phyloP scores from a whole-genome alignment of 139 green algal genomes.

The Coelastrella sp. region DNA sequence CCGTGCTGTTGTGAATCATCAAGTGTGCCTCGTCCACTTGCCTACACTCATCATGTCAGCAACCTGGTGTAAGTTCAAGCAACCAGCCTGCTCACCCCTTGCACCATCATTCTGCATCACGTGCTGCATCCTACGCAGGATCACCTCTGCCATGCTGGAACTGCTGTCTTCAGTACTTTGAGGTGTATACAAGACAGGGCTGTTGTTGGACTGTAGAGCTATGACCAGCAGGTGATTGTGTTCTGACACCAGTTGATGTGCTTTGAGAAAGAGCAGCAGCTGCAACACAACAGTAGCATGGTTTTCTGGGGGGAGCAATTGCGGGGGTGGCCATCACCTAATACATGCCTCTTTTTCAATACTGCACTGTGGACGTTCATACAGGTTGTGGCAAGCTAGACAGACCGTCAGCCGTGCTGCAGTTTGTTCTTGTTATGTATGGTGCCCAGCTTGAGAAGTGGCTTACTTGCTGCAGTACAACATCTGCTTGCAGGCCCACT shows the following conservation, averaged over 20 bases:
- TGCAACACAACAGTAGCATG: background rate
- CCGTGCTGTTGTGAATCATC: too few species aligned
- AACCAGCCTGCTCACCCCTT: background rate
- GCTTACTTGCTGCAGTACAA: background rate
- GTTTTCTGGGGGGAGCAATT: too few species aligned
- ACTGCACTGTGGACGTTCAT: background rate
- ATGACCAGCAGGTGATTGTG: background rate
- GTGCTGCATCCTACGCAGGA: background rate
- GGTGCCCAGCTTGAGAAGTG: too few species aligned
- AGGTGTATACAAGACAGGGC: background rate
- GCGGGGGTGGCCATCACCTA: background rate
- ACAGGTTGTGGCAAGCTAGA: background rate
- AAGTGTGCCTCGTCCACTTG: too few species aligned
- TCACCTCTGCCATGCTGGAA: background rate
- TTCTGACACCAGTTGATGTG: background rate
- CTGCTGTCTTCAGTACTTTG: background rate
- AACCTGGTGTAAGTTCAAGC: background rate
- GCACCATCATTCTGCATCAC: background rate
- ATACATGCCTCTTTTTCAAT: too few species aligned
- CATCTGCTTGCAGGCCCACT: background rate
- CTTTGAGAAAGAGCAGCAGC: constrained; percentile 1
- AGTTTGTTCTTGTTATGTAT: too few species aligned
- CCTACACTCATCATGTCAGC: background rate
- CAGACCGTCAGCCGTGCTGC: background rate
- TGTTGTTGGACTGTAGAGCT: background rate